Conservation (phyloP, 805 yeast species). For the Cyberlindnera mycetangii region DNA sequence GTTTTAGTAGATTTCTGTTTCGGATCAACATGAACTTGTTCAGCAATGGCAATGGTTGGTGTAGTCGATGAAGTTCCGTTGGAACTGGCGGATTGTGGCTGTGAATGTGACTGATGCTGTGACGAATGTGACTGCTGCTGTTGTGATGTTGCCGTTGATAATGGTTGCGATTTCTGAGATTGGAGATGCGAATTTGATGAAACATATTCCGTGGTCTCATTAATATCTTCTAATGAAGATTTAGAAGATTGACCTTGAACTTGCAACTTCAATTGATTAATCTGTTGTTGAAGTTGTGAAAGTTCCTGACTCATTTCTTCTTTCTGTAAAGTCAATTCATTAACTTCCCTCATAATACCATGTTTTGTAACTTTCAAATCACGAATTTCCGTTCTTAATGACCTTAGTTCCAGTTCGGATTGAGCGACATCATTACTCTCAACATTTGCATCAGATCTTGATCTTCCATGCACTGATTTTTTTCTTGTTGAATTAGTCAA, state of each 20-base stretch:
- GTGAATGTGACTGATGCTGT: slow-evolving; percentile 9
- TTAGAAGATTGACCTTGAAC: slow-evolving; percentile 13
- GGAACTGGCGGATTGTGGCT: slow-evolving; percentile 2
- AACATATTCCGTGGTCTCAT: slow-evolving; percentile 1
- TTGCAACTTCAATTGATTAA: slow-evolving; percentile 21
- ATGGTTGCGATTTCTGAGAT: background rate
- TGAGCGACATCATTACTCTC: slow-evolving; percentile 22
- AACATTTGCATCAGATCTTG: slow-evolving; percentile 19
- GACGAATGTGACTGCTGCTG: slow-evolving; percentile 1
- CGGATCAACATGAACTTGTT: slow-evolving; percentile 10
- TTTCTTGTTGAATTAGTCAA: slow-evolving; percentile 8
- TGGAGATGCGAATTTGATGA: too few relatives aligned
- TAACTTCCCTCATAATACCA: slow-evolving; percentile 47
- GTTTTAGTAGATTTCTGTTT: slow-evolving; percentile 27
- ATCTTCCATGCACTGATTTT: slow-evolving; percentile 16
- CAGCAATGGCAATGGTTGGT: slow-evolving; percentile 11
- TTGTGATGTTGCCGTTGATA: background rate
- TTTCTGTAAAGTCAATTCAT: slow-evolving; percentile 46
- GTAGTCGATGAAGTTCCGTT: background rate
- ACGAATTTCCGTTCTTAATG: slow-evolving; percentile 40
- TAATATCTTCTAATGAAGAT: slow-evolving; percentile 9
- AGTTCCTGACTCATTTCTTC: slow-evolving; percentile 43
- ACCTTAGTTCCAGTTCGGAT: slow-evolving; percentile 36
- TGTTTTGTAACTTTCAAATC: slow-evolving; percentile 42
- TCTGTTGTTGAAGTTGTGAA: slow-evolving; percentile 14